phyloP scores from a whole-genome alignment of 129 eudicot genomes.

The Dittrichia graveolens region DNA sequence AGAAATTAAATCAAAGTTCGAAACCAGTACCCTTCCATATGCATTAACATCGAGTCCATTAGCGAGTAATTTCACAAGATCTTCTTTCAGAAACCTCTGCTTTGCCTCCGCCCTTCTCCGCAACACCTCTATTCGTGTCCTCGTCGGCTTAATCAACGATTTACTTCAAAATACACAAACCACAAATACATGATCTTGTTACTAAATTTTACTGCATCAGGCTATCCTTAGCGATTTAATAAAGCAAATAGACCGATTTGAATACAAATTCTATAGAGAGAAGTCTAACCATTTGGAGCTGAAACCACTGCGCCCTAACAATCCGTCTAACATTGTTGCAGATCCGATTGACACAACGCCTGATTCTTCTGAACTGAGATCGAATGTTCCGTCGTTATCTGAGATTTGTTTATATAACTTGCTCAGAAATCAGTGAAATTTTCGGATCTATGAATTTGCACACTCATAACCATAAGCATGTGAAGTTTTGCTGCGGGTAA shows the following conservation, averaged over 20 bases:
- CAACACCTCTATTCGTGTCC: conserved; percentile 70
- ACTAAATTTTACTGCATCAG: not conserved
- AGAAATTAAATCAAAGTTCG: not conserved
- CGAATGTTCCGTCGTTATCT: conserved; percentile 20
- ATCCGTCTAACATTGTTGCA: conserved; percentile 81
- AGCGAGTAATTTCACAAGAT: conserved; percentile 80
- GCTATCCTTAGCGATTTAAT: not conserved
- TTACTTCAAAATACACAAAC: conserved; percentile 55
- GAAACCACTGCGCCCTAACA: conserved; percentile 75
- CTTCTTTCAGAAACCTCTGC: conserved; percentile 84
- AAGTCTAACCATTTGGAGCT: conserved; percentile 81
- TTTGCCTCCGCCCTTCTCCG: conserved; percentile 78
- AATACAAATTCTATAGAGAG: conserved; percentile 10
- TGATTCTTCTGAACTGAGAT: conserved; percentile 34
- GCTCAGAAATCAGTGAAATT: not conserved
- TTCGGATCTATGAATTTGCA: conserved; percentile 26
- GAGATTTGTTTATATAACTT: conserved; percentile 12
- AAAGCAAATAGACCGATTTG: not conserved
- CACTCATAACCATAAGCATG: conserved; percentile 14
- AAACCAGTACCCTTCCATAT: conserved; percentile 67
- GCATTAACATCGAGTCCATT: conserved; percentile 95
- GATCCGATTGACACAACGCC: conserved; percentile 26
- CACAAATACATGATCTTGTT: conserved; percentile 11
- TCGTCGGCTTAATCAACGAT: conserved; percentile 73
- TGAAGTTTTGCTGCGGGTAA: conserved; percentile 22